Evolutionary conservation across 2,329 filamentous ascomycete genomes (phyloP).

Genomic region (Cercospora sp.): DNA sequence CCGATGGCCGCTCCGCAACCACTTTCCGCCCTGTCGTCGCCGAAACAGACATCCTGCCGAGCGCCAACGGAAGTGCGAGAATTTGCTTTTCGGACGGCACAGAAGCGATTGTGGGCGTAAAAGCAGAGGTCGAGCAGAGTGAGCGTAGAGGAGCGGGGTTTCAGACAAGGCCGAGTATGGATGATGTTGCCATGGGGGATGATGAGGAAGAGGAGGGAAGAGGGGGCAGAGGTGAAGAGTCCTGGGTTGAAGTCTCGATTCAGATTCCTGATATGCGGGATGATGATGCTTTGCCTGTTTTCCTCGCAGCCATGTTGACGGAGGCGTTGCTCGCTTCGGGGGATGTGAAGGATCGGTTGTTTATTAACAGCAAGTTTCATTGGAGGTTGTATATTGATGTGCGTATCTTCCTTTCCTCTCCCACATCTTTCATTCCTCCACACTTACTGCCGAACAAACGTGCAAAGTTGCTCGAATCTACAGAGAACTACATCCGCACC

Average conservation of each 20-base stretch:
- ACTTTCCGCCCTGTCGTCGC: conserved; percentile 90
- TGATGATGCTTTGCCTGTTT: conserved; percentile 86
- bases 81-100: conserved; percentile 94
- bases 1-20: conserved; percentile 76
- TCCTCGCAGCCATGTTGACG: conserved; percentile 80
- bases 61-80: conserved; percentile 86
- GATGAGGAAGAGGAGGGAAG: conserved; percentile 46
- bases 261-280: conserved; percentile 90
- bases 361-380: conserved; percentile 89
- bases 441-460: background rate
- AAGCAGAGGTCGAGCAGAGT: conserved; percentile 87
- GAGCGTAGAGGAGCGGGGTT: conserved; percentile 30
- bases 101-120: conserved; percentile 92
- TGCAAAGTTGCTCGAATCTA: too few relatives aligned
- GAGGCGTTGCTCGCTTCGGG: conserved; percentile 80
- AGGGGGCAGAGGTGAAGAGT: conserved; percentile 54
- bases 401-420: conserved; percentile 42
- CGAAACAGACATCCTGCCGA: conserved; percentile 85
- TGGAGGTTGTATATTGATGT: conserved; percentile 97
- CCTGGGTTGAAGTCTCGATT: conserved; percentile 86
- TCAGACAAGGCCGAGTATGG: conserved; percentile 7
- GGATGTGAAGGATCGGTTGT: conserved; percentile 66
- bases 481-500: too few relatives aligned
- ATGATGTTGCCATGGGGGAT: conserved; percentile 30
- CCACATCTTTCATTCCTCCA: background rate